Evolutionary conservation across 2,329 filamentous ascomycete genomes (phyloP).

Genomic region (Colletotrichum lentis): DNA sequence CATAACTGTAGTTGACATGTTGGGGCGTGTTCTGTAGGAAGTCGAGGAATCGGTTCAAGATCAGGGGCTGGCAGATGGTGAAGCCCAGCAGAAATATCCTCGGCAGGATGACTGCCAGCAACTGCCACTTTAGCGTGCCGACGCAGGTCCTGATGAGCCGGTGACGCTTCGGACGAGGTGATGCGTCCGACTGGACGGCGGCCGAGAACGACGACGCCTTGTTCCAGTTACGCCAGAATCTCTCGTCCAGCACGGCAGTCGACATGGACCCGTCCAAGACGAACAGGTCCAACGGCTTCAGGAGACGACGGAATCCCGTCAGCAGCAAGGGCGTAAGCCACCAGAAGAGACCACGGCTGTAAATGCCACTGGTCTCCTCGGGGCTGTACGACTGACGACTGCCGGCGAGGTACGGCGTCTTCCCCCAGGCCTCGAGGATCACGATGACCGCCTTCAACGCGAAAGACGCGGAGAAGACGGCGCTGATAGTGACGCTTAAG

Average conservation of each 20-base stretch:
- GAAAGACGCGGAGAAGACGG: slow-evolving; percentile 48
- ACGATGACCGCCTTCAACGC: slow-evolving; percentile 49
- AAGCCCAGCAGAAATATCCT: slow-evolving; percentile 48
- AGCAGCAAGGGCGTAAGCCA: slow-evolving; percentile 49
- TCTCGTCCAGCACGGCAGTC: slow-evolving; percentile 43
- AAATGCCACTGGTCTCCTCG: slow-evolving; percentile 49
- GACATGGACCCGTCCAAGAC: slow-evolving; percentile 45
- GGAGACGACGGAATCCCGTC: slow-evolving; percentile 46
- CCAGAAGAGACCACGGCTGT: slow-evolving; percentile 50
- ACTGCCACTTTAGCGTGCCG: slow-evolving; percentile 43
- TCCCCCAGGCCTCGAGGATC: slow-evolving; percentile 52
- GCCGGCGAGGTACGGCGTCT: slow-evolving; percentile 46
- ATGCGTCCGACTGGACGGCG: not conserved
- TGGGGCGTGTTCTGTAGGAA: slow-evolving; percentile 44
- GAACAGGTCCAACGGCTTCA: slow-evolving; percentile 48
- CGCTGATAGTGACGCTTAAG: slow-evolving; percentile 42
- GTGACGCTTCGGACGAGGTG: slow-evolving; percentile 27
- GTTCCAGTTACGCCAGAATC: slow-evolving; percentile 46
- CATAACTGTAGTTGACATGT: slow-evolving; percentile 46
- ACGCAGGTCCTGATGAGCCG: slow-evolving; percentile 44
- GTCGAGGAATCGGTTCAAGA: slow-evolving; percentile 47
- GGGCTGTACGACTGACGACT: slow-evolving; percentile 46
- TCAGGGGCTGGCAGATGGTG: slow-evolving; percentile 49
- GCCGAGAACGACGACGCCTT: slow-evolving; percentile 39
- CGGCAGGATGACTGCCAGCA: slow-evolving; percentile 46